These are phyloP conservation scores for Entomophthora muscae DNA, from an alignment of 371 early-diverging fungal species.

Conservation along the genomic window DNA sequence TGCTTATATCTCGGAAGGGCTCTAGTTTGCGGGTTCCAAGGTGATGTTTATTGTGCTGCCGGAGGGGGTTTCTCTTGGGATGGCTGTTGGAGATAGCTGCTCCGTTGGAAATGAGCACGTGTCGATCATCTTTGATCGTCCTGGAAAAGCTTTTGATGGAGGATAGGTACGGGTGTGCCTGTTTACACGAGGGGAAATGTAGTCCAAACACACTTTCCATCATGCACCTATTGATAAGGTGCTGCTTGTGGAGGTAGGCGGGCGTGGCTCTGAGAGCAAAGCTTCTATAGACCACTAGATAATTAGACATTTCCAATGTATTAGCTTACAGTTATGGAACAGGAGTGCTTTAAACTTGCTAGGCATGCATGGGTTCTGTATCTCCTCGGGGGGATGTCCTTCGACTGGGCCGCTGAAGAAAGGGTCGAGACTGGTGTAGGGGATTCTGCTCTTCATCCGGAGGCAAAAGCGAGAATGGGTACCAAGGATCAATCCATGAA, in stretches of 20 bases:
- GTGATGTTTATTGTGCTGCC: neutral
- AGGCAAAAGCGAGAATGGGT: neutral
- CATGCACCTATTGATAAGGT: neutral
- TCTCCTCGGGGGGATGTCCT: neutral
- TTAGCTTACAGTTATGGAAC: neutral
- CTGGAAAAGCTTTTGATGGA: neutral
- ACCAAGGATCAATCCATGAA: slow-evolving; percentile 1
- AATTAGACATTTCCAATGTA: neutral
- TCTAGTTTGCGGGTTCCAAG: slow-evolving; percentile 1
- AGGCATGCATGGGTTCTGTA: neutral
- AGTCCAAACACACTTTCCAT: slow-evolving; percentile 5
- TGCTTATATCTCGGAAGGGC: neutral
- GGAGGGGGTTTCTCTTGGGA: neutral
- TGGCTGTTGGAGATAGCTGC: neutral
- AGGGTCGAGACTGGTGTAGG: neutral
- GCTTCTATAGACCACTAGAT: neutral
- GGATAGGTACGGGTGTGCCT: slow-evolving; percentile 1
- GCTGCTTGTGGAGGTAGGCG: slow-evolving; percentile 3
- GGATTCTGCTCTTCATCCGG: neutral
- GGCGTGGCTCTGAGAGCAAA: neutral
- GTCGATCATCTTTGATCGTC: neutral
- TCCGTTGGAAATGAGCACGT: slow-evolving; percentile 6
- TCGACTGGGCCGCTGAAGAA: neutral
- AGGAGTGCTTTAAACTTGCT: slow-evolving; percentile 3
- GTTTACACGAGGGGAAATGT: slow-evolving; percentile 4